Base-by-base conservation (phyloP, 495 filamentous ascomycete species). In the Neurospora sp. region DNA sequence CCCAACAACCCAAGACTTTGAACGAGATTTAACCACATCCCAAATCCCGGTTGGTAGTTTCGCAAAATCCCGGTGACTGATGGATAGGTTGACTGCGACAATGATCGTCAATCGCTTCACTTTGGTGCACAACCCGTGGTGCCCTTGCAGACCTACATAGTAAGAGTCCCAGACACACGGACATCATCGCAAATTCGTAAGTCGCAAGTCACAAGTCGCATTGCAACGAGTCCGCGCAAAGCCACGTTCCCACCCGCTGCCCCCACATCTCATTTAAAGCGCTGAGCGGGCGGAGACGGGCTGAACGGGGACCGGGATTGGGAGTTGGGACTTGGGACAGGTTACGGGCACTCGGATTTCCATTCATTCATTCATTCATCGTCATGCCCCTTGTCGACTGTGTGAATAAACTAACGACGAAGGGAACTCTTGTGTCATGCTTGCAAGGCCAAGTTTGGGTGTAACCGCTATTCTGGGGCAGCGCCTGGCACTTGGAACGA, bases 211-310 rank as follows among this genome's bases (percentile, higher is more conserved):
- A 24, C 48, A 59, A 31, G 54, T 31, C 24, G 45, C 21, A 54
- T 54, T 21, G 45, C 45, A 54, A 62, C 54, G 6, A 62, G 28
- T 66, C 28, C 28, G 28, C 31, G 54, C 28, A 66, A 66, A 66
- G 28, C 54, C 54, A 66, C 54, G 54, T 66, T 66, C 54, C 54
- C 54, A 66, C 54, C 54, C 54, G 54, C 28, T 66, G 40, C 24
- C 73, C 54, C 73, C 70, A 74, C 73, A 59, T 74, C 73, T 74
- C 73, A 74, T 74, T 74, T 74, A 43, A 72, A 74, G 70, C 48
- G 24, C 34, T 48, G 39, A 72, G 54, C 73, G 54, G 54, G 54
- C 28, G 54, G 54, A 66, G 28, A 66, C 54, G 54, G 54, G 24
- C 54, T 62, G 24, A 15, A 28, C 24, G 54, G 54, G 13, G 24